phyloP scores from a whole-genome alignment of 345 rosid genomes.

The Eucalyptus tenuipes region DNA sequence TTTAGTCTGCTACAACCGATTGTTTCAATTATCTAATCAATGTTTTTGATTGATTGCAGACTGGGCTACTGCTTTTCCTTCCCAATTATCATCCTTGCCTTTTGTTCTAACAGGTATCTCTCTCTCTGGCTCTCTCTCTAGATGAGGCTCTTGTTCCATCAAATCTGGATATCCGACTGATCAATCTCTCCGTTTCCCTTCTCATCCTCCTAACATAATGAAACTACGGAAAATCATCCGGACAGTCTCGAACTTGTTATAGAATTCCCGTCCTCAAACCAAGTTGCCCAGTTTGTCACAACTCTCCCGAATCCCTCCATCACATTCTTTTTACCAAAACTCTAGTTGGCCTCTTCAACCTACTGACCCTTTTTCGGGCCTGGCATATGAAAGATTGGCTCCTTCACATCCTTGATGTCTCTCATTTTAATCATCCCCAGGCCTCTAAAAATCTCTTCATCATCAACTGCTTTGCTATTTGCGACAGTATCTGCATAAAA shows the following conservation, averaged over 20 bases:
- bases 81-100: background rate
- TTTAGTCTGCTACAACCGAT: background rate
- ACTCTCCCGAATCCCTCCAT: background rate
- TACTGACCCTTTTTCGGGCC: background rate
- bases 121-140: background rate
- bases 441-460: background rate
- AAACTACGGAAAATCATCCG: background rate
- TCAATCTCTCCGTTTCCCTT: background rate
- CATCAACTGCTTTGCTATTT: background rate
- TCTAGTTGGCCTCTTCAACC: background rate
- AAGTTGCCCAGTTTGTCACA: background rate
- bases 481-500: background rate
- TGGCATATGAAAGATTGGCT: background rate
- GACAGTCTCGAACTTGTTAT: background rate
- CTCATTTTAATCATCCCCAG: background rate
- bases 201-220: background rate
- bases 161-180: background rate
- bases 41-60: background rate
- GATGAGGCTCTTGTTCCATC: background rate
- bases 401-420: background rate
- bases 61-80: background rate
- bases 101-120: background rate
- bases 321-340: background rate
- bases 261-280: background rate
- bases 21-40: background rate